phyloP scores from a whole-genome alignment of 2,329 filamentous ascomycete genomes.

The Chrysoporthe austroafricana region DNA sequence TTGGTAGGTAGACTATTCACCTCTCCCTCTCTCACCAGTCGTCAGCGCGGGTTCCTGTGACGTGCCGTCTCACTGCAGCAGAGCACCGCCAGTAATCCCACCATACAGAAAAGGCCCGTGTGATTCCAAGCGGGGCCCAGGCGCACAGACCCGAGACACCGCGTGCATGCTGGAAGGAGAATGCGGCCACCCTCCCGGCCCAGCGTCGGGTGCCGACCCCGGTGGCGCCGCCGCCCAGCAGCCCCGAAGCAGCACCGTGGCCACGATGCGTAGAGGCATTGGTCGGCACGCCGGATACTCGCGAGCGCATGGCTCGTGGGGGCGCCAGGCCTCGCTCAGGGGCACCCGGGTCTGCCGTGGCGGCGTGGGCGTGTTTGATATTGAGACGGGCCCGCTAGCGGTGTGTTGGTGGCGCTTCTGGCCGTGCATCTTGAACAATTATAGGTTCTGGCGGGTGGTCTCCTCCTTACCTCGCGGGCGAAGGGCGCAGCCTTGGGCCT shows the following conservation, averaged over 20 bases:
- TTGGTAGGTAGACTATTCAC: neutral
- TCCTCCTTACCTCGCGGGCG: neutral
- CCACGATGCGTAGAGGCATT: neutral
- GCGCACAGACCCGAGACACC: constrained; percentile 3
- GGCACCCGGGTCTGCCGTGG: neutral
- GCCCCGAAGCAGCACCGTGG: neutral
- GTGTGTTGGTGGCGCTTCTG: neutral
- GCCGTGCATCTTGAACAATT: neutral
- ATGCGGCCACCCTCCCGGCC: neutral
- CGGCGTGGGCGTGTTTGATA: constrained; percentile 5
- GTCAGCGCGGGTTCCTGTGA: neutral
- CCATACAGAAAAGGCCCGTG: neutral
- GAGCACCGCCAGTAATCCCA: neutral
- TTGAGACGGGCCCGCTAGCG: neutral
- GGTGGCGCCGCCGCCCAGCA: neutral
- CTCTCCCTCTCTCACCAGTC: neutral
- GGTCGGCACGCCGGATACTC: neutral
- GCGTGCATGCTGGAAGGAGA: too few species aligned
- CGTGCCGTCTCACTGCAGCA: neutral
- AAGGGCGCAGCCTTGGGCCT: neutral
- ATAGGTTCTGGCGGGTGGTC: neutral
- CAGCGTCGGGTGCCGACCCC: neutral
- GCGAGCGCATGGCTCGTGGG: neutral
- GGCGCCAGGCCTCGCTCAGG: neutral
- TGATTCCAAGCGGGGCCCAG: neutral